These are phyloP conservation scores for Cytospora schulzeri DNA, from an alignment of 2,329 filamentous ascomycete species.

Conservation along the genomic window DNA sequence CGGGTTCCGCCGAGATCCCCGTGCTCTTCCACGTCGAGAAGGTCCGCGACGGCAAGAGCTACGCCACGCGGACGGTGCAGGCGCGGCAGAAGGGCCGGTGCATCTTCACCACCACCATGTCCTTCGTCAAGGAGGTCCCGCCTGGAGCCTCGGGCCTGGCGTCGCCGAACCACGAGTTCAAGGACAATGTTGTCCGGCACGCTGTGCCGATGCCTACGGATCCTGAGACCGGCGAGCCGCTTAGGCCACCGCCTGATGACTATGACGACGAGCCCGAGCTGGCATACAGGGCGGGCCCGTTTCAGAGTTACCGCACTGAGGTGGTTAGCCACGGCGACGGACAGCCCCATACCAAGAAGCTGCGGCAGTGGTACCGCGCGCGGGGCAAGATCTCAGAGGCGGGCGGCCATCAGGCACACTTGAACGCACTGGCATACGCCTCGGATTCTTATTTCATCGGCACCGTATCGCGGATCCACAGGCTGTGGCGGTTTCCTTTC, in stretches of 20 bases:
- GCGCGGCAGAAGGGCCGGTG: conserved; percentile 83
- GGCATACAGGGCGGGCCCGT: conserved; percentile 50
- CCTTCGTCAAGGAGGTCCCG: conserved; percentile 72
- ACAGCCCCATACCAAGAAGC: conserved; percentile 66
- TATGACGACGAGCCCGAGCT: conserved; percentile 52
- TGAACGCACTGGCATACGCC: conserved; percentile 90
- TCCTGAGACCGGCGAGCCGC: conserved; percentile 33
- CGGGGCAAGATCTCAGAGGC: conserved; percentile 71
- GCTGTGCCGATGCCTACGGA: conserved; percentile 58
- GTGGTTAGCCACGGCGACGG: conserved; percentile 44
- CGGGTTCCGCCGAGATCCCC: conserved; percentile 80
- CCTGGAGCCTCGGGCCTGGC: conserved; percentile 34
- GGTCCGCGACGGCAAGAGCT: conserved; percentile 86
- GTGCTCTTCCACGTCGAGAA: conserved; percentile 95
- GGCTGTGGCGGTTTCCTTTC: conserved; percentile 72
- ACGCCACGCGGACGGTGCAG: conserved; percentile 93
- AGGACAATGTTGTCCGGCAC: conserved; percentile 60
- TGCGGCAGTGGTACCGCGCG: conserved; percentile 74
- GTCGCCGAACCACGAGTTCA: conserved; percentile 24
- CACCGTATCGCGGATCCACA: conserved; percentile 79
- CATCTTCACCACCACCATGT: conserved; percentile 95
- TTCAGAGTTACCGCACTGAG: conserved; percentile 49
- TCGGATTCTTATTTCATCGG: conserved; percentile 93
- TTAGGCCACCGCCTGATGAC: conserved; percentile 41
- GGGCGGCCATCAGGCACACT: conserved; percentile 78